Conservation (phyloP, 306 rosid genomes). For the Alnus glutinosa region DNA sequence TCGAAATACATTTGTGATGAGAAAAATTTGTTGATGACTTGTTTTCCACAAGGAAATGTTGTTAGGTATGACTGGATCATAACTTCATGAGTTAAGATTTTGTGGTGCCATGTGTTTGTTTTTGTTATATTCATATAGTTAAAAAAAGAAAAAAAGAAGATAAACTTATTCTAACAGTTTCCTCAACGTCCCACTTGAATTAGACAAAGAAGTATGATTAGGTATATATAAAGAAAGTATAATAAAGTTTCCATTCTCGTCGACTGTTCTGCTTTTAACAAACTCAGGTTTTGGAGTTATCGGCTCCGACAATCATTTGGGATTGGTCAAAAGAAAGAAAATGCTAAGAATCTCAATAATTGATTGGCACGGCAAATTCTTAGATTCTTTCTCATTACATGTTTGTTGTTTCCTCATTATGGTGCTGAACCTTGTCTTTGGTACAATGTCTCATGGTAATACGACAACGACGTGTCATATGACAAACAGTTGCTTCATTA, state of each 20-base stretch:
- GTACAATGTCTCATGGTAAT: neutral
- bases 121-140: neutral
- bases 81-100: slow-evolving; percentile 14
- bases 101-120: neutral
- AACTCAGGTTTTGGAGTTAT: neutral
- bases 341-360: neutral
- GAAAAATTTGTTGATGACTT: neutral
- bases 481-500: neutral
- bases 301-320: neutral
- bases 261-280: neutral
- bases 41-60: slow-evolving; percentile 1
- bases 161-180: neutral
- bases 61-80: slow-evolving; percentile 3
- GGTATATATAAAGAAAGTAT: too few species aligned
- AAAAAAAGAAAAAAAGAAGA: neutral
- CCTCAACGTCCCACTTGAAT: neutral
- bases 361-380: neutral
- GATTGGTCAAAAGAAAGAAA: neutral
- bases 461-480: neutral
- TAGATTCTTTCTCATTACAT: neutral
- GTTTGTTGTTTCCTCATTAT: neutral
- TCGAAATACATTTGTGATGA: neutral
- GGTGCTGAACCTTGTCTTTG: neutral
- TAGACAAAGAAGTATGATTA: too few species aligned
- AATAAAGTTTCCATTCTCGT: neutral